Base-by-base conservation (phyloP, 2,329 filamentous ascomycete species). In the Aspergillus fischeri region DNA sequence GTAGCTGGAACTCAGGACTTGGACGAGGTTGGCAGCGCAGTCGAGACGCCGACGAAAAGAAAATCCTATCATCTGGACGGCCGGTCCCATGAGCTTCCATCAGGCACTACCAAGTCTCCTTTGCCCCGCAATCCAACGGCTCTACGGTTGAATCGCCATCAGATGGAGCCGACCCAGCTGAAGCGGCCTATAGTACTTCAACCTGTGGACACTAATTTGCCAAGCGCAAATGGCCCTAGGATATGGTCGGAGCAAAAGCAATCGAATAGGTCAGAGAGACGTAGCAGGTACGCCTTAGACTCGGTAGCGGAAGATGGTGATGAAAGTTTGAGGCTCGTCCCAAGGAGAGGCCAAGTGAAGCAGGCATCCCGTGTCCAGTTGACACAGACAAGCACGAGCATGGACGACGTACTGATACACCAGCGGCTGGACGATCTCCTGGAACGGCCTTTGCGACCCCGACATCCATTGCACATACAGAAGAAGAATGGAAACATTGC, bases 1-100 rank as follows among this genome's bases (percentile, higher is more conserved):
- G 62, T 78, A 0, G 76, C 82, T 44, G 84, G 86, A 52, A 88
- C 84, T 54, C 77, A 88, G 52, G 86, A 89, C 65, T 75, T 88
- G 10, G 82, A 85, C 64, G 77, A 80, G 45, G 72, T 78, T 52
- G 80, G 77, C 7, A 70, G 69, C 32, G 59, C 54, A 45, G 68
- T 75, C 20, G 63, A 72, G 49, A 73, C 80, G 64, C 68, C 76
- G 52, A 83, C 78, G 11, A 75, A 73, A 56, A 62, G 60, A 32
- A 64, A 62, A 35, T 32, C 50, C 17, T 49, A 58, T 42, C 42
- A 49, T 47, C 45, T 38, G 35, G 11, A 28, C 32, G 20, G 14
- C 29, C 35, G 38, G 42, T 14, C 29, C 20, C 45, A 20, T 9
- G 38, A 24, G 11, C 14, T 25, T 44, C 42, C 11, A 35, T 50